Conservation (phyloP, 2,329 filamentous ascomycete species). For the Zymoseptoria passerinii region DNA sequence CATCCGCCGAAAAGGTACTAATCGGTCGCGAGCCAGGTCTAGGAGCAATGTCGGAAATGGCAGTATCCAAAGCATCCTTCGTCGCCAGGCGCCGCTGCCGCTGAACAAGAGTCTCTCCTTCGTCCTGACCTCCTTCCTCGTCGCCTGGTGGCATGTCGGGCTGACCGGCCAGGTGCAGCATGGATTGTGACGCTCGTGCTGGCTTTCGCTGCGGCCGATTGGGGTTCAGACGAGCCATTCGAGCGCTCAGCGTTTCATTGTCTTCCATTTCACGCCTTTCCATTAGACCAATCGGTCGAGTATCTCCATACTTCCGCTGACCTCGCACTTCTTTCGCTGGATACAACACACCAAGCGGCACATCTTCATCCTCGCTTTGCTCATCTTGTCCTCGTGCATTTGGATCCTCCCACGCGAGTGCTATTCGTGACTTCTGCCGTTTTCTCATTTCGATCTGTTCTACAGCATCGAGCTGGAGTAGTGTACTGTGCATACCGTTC, state of each 20-base stretch:
- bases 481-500: conserved; percentile 79
- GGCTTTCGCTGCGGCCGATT: conserved; percentile 2
- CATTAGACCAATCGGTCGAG: conserved; percentile 63
- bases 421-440: conserved; percentile 66
- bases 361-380: conserved; percentile 66
- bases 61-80: conserved; percentile 42
- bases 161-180: conserved; percentile 20
- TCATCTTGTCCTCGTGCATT: conserved; percentile 29
- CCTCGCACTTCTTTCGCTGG: conserved; percentile 49
- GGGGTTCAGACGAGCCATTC: conserved; percentile 58
- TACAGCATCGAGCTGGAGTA: conserved; percentile 84
- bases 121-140: conserved; percentile 32
- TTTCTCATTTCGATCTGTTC: conserved; percentile 73
- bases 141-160: conserved; percentile 14
- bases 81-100: conserved; percentile 57
- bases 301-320: conserved; percentile 40
- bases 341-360: conserved; percentile 76
- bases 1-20: conserved; percentile 58
- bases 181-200: conserved; percentile 20
- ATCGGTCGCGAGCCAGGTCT: conserved; percentile 34
- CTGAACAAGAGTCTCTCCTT: conserved; percentile 59
- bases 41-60: conserved; percentile 33
- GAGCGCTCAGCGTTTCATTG: conserved; percentile 75
- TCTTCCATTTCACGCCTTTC: conserved; percentile 81
- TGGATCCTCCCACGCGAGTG: conserved; percentile 82